phyloP scores from a whole-genome alignment of 1,284 basidiomycete species.

The Tremellales sp. region DNA sequence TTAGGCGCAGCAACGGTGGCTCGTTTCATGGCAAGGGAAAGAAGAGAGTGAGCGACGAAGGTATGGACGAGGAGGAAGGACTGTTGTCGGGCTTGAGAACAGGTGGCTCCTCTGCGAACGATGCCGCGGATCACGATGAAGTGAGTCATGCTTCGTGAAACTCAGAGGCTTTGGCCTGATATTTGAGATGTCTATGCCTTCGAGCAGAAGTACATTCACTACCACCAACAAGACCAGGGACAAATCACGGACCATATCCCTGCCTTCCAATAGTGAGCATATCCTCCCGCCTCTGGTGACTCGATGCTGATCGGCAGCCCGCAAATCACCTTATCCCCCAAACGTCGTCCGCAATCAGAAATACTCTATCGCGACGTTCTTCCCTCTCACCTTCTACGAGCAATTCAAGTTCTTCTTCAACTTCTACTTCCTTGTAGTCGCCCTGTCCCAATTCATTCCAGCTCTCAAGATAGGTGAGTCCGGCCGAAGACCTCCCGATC shows the following conservation, averaged over 20 bases:
- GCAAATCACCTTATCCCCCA: conserved; percentile 51
- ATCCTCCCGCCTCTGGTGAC: neutral
- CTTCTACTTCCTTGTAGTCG: conserved; percentile 95
- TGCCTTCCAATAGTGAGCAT: conserved; percentile 64
- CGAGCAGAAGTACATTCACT: no score
- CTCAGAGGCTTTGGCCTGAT: no score
- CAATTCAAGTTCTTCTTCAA: conserved; percentile 99
- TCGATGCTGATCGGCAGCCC: conserved; percentile 9
- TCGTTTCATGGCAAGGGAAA: neutral
- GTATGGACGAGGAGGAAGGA: neutral
- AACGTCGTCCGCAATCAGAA: conserved; percentile 98
- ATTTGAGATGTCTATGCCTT: no score
- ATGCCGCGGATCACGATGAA: neutral
- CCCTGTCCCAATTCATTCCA: conserved; percentile 91
- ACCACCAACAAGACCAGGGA: conserved; percentile 53
- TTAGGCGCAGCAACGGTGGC: neutral
- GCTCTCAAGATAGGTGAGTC: conserved; percentile 90
- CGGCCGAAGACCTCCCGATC: conserved; percentile 58
- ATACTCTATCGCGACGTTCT: conserved; percentile 90
- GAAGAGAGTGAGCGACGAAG: neutral
- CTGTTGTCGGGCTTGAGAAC: neutral
- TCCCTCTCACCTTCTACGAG: conserved; percentile 95
- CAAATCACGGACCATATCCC: conserved; percentile 70
- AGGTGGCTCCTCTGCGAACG: no score
- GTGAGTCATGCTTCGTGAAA: no score